A percentile compares a stretch with the other conserved stretches of the same genome.
Evolutionary conservation across 78 protist genomes (phyloP).

Genomic region (Capsaspora owczarzaki): DNA sequence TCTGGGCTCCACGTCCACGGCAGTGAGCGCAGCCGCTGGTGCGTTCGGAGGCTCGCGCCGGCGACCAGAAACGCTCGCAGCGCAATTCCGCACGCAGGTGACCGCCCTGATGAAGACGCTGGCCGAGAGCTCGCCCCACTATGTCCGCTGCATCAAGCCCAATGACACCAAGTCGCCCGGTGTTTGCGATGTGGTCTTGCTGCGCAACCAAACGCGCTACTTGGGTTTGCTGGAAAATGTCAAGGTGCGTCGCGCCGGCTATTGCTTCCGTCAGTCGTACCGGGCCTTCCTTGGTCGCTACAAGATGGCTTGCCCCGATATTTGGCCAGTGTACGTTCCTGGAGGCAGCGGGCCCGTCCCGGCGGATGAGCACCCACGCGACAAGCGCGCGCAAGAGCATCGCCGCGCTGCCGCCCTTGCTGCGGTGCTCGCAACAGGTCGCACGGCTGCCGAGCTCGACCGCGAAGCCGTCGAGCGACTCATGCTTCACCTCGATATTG

Average conservation of each 20-base stretch:
- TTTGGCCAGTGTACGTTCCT: constrained; percentile 52
- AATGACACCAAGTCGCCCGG: constrained; percentile 37
- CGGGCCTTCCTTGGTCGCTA: constrained; percentile 37
- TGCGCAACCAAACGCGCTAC: constrained; percentile 28
- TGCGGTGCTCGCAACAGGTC: too few species aligned
- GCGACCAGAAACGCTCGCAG: not conserved
- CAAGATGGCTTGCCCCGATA: constrained; percentile 32
- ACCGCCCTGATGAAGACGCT: not conserved
- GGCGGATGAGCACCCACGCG: constrained; percentile 9
- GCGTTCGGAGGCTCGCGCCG: not conserved
- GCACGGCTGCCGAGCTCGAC: too few species aligned
- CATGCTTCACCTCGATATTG: not conserved
- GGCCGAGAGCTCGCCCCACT: constrained; percentile 41
- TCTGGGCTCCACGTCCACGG: too few species aligned
- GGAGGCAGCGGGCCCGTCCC: constrained; percentile 21
- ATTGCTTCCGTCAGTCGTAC: constrained; percentile 58
- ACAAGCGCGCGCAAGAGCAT: too few species aligned
- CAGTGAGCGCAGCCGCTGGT: too few species aligned
- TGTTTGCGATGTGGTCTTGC: constrained; percentile 7
- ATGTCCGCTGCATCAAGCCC: constrained; percentile 82
- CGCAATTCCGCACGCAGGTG: not conserved
- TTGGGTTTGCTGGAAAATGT: constrained; percentile 80
- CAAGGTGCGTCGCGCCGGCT: constrained; percentile 85
- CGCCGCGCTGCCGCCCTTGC: too few species aligned
- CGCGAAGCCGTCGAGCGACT: constrained; percentile 39